These are phyloP conservation scores for Tolypocladium ophioglossoides DNA, from an alignment of 2,329 filamentous ascomycete species.

Conservation along the genomic window DNA sequence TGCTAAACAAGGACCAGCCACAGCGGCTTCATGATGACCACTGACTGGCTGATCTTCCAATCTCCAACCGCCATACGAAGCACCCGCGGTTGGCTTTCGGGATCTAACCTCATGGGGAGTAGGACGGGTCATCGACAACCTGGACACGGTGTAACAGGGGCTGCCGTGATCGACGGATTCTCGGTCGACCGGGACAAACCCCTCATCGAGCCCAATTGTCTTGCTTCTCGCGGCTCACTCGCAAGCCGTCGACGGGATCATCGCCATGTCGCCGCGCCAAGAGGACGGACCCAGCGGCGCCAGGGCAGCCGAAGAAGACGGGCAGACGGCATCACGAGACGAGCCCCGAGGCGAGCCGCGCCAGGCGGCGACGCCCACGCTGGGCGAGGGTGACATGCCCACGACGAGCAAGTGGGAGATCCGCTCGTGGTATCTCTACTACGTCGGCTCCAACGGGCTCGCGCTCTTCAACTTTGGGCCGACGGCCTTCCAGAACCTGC, in stretches of 20 bases:
- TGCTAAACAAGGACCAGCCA: too few species aligned
- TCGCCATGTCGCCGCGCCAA: not conserved
- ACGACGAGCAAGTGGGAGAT: slow-evolving; percentile 14
- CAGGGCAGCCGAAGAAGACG: not conserved
- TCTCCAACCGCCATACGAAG: too few species aligned
- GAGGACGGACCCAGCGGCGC: not conserved
- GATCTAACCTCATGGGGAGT: too few species aligned
- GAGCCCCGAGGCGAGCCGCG: too few species aligned
- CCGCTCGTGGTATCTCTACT: slow-evolving; percentile 34
- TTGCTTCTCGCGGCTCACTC: not conserved
- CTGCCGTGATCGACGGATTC: not conserved
- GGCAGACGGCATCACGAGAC: not conserved
- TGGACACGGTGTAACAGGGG: too few species aligned
- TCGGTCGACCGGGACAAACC: not conserved
- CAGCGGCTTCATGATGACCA: too few species aligned
- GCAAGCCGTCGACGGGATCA: not conserved
- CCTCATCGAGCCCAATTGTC: not conserved
- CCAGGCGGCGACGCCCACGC: not conserved
- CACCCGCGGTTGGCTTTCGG: too few species aligned
- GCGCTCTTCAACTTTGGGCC: slow-evolving; percentile 54
- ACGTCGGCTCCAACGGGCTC: slow-evolving; percentile 56
- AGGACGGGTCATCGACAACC: too few species aligned
- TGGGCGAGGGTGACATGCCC: not conserved
- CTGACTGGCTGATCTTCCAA: too few species aligned
- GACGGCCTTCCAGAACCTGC: slow-evolving; percentile 53